Evolutionary conservation across 495 filamentous ascomycete genomes (phyloP).

Genomic region (Penicillium parvum): DNA sequence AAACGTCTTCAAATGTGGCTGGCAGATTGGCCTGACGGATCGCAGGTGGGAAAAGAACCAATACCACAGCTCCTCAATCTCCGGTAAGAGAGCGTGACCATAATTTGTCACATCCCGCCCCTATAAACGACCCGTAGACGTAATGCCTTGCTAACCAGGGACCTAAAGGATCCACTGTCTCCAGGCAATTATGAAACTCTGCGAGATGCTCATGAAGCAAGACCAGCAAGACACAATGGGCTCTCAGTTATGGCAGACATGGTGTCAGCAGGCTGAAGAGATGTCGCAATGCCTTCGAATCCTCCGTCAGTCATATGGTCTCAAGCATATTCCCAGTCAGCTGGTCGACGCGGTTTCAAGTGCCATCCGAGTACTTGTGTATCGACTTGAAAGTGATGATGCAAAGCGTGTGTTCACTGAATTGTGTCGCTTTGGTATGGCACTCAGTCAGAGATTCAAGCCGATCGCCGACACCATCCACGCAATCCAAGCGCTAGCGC

Average conservation of each 20-base stretch:
- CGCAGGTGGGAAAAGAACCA: conserved; percentile 19
- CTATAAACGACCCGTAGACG: background rate
- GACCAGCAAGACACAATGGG: conserved; percentile 7
- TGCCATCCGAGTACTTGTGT: conserved; percentile 25
- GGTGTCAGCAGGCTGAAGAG: conserved; percentile 22
- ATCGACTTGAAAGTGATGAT: conserved; percentile 19
- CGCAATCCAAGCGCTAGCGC: conserved; percentile 18
- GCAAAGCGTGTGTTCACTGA: conserved; percentile 28
- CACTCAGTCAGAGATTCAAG: conserved; percentile 27
- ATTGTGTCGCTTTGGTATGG: conserved; percentile 28
- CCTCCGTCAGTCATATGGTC: conserved; percentile 29
- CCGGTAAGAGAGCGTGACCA: conserved; percentile 28
- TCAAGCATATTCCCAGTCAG: conserved; percentile 32
- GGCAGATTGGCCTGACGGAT: conserved; percentile 18
- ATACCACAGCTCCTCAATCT: conserved; percentile 35
- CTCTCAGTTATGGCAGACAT: conserved; percentile 13
- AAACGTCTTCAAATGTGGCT: conserved; percentile 27
- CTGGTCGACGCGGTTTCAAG: conserved; percentile 29
- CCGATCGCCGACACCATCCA: conserved; percentile 24
- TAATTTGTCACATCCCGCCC: background rate
- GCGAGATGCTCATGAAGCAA: conserved; percentile 21
- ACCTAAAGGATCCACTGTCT: conserved; percentile 29
- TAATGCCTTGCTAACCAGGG: conserved; percentile 6
- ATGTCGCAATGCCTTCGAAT: conserved; percentile 31
- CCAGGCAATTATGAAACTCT: conserved; percentile 23